Evolutionary conservation across 306 rosid genomes (phyloP), one percentile per base, ranked within the genome.

Genomic region (Carpinus fangiana): DNA sequence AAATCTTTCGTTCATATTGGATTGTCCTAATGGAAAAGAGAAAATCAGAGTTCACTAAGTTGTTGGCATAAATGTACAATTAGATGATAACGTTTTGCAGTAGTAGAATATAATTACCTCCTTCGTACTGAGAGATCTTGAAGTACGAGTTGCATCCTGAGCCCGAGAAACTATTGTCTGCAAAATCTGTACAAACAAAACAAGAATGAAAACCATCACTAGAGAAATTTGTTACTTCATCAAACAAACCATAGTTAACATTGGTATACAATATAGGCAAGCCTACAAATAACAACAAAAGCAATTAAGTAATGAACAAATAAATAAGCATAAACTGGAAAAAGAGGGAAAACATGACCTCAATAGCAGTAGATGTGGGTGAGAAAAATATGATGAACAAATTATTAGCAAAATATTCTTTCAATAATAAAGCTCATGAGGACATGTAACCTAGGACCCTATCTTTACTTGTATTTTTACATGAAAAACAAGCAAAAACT

Each of bases 111-210:
- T 48, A 6, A 78, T 84, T 86, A 95, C 99, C 99, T 95, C 99
- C 81, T 93, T 95, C 5, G 99, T 95, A 83, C 98, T 89, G 20
- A 95, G 93, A 79, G 92, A 87, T 84, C 90, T 90, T 77, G 87
- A 31, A 3, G 96, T 66, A 55, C 90, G 92, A 26, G 89, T 78
- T 77, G 89, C 88, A 89, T 95, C 99, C 79, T 89, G 89, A 57
- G 97, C 94, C 75, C 93, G 92, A 69, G 89, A 87, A 84, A 95
- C 97, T 81, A 95, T 90, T 45, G 93, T 89, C 85, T 95, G 99
- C 88, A 95, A 88, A 87, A 93, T 93, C 99, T 93, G 86, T 47
- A 74, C 52, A 70, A 75, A 45, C 41, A 43, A 72, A 70, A 83
- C 73, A 71, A 75, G 20, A 69, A 54, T 18, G 52, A 73, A 56